A percentile compares a stretch with the other conserved stretches of the same genome.
These are phyloP conservation scores for Eimeria sp. DNA, from an alignment of 169 alveolate species.

Conservation along the genomic window DNA sequence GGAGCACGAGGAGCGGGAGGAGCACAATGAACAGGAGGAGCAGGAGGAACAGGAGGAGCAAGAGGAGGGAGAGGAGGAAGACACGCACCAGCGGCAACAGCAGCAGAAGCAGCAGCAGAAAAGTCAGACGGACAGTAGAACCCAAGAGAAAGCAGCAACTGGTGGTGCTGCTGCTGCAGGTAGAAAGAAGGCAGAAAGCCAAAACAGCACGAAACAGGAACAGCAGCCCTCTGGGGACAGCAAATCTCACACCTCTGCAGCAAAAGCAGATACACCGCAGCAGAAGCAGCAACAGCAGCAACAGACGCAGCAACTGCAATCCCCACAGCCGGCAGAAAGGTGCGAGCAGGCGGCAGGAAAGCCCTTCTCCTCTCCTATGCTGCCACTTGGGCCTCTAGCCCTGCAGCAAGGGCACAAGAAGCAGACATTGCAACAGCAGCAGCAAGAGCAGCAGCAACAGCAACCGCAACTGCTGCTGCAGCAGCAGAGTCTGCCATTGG, in stretches of 20 bases:
- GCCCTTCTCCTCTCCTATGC: background rate
- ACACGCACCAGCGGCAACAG: background rate
- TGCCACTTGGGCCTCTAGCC: background rate
- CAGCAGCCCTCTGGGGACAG: background rate
- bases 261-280: background rate
- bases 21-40: background rate
- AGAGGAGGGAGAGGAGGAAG: background rate
- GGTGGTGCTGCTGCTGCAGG: background rate
- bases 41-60: slow-evolving; percentile 7
- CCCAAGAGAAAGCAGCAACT: background rate
- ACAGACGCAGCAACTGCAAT: background rate
- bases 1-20: slow-evolving; percentile 8
- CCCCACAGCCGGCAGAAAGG: background rate
- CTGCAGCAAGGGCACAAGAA: no score
- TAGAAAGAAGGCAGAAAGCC: no score
- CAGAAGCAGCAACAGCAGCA: slow-evolving; percentile 48
- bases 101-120: background rate
- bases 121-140: background rate
- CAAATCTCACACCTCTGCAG: background rate
- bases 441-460: no score
- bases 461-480: background rate
- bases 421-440: background rate
- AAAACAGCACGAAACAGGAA: background rate
- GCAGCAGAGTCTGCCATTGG: background rate
- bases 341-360: background rate